phyloP scores from a whole-genome alignment of 176 grass and related monocot genomes.

The Juncus inflexus region DNA sequence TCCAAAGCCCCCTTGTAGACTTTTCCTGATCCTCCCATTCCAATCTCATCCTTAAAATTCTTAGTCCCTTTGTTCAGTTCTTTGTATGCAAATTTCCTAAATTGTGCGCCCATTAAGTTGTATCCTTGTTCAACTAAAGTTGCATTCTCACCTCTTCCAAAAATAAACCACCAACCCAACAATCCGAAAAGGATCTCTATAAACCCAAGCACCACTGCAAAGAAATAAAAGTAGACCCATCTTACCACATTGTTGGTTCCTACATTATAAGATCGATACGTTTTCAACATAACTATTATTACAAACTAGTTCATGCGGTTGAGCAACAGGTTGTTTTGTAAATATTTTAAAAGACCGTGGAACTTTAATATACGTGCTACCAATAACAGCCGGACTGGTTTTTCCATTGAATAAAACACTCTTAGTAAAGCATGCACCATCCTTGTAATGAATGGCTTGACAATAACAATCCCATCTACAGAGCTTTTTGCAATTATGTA shows the following conservation, averaged over 20 bases:
- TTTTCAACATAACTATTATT: constrained; percentile 19
- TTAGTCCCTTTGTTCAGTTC: constrained; percentile 40
- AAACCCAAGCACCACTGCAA: constrained; percentile 25
- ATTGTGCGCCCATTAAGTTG: constrained; percentile 36
- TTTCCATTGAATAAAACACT: constrained; percentile 23
- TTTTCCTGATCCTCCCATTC: constrained; percentile 28
- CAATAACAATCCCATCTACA: constrained; percentile 10
- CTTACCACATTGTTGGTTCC: constrained; percentile 31
- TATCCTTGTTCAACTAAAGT: constrained; percentile 45
- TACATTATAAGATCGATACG: constrained; percentile 21
- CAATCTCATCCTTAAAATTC: constrained; percentile 56
- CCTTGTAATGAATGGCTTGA: constrained; percentile 8
- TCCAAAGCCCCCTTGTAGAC: constrained; percentile 47
- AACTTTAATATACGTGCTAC: constrained; percentile 15
- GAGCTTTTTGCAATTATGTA: constrained; percentile 13
- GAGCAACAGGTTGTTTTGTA: background rate
- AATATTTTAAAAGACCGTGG: background rate
- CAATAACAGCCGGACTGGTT: background rate
- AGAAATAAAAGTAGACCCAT: constrained; percentile 62
- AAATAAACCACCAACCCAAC: constrained; percentile 37
- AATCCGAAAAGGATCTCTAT: constrained; percentile 20
- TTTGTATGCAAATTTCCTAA: constrained; percentile 42
- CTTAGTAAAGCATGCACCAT: constrained; percentile 2
- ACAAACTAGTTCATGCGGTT: constrained; percentile 36
- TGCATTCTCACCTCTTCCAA: constrained; percentile 14